These are phyloP conservation scores for Artemisia annua DNA, from an alignment of 129 eudicot species.

Conservation along the genomic window DNA sequence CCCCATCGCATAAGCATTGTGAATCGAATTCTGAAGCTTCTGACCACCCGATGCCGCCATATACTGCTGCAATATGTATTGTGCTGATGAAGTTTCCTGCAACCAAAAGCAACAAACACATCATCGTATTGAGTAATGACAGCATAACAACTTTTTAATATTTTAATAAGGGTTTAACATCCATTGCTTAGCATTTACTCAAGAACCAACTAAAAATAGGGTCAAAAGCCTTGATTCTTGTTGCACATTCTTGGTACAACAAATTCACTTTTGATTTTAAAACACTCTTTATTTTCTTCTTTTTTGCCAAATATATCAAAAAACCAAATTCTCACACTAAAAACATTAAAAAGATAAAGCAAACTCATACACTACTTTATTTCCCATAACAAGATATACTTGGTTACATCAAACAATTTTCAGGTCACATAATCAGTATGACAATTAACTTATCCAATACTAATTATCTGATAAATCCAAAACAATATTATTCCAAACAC, in stretches of 20 bases:
- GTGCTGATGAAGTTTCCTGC: constrained; percentile 98
- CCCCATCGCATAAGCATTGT: constrained; percentile 84
- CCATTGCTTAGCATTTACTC: constrained; percentile 33
- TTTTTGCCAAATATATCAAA: neutral
- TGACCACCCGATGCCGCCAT: constrained; percentile 88
- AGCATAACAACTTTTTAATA: constrained; percentile 20
- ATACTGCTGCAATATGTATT: constrained; percentile 91
- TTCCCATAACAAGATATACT: neutral
- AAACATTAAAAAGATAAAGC: constrained; percentile 3
- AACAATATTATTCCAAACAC: too few species aligned
- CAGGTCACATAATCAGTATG: too few species aligned
- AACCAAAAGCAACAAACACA: constrained; percentile 33
- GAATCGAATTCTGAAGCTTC: constrained; percentile 66
- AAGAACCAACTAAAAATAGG: constrained; percentile 37
- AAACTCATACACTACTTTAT: neutral
- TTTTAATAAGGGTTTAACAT: neutral
- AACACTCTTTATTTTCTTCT: neutral
- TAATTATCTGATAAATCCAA: too few species aligned
- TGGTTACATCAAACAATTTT: neutral
- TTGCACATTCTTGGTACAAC: neutral
- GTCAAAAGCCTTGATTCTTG: constrained; percentile 33
- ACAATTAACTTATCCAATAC: too few species aligned
- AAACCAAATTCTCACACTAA: constrained; percentile 10
- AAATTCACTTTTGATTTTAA: too few species aligned
- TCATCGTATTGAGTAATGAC: neutral